Evolutionary conservation across 2,329 filamentous ascomycete genomes (phyloP).

Genomic region (Macrophomina tecta): DNA sequence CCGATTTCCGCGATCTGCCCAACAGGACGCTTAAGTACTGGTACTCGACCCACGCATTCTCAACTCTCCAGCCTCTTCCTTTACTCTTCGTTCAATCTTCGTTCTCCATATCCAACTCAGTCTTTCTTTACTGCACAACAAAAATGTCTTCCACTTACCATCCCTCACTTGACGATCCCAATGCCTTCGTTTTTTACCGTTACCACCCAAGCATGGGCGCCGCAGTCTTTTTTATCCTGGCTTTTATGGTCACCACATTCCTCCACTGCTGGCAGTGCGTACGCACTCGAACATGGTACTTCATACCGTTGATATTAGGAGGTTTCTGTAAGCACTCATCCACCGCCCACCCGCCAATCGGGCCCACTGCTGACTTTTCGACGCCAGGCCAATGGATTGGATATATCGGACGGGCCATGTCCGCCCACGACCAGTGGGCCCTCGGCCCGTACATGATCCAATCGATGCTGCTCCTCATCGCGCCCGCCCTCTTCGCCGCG

Average conservation of each 20-base stretch:
- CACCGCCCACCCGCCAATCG: neutral
- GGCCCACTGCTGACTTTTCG: neutral
- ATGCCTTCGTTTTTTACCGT: conserved; percentile 35
- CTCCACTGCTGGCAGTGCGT: conserved; percentile 49
- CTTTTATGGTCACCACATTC: conserved; percentile 38
- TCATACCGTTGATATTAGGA: conserved; percentile 58
- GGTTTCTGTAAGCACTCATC: conserved; percentile 48
- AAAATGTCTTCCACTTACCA: neutral
- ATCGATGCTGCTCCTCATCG: conserved; percentile 52
- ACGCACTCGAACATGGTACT: conserved; percentile 55
- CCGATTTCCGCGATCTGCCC: neutral
- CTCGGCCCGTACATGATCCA: conserved; percentile 52
- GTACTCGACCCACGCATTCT: neutral
- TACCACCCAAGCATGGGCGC: conserved; percentile 39
- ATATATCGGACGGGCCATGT: conserved; percentile 55
- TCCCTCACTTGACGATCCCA: neutral
- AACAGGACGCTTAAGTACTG: neutral
- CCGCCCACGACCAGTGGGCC: conserved; percentile 40
- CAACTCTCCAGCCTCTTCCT: neutral
- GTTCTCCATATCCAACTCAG: neutral
- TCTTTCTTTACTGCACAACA: neutral
- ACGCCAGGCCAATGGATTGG: conserved; percentile 56
- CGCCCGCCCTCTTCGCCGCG: conserved; percentile 55
- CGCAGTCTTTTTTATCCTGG: conserved; percentile 39
- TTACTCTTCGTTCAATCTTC: neutral